Base-by-base conservation (phyloP, 2,329 filamentous ascomycete genomes). In the Lachnellula cervina region DNA sequence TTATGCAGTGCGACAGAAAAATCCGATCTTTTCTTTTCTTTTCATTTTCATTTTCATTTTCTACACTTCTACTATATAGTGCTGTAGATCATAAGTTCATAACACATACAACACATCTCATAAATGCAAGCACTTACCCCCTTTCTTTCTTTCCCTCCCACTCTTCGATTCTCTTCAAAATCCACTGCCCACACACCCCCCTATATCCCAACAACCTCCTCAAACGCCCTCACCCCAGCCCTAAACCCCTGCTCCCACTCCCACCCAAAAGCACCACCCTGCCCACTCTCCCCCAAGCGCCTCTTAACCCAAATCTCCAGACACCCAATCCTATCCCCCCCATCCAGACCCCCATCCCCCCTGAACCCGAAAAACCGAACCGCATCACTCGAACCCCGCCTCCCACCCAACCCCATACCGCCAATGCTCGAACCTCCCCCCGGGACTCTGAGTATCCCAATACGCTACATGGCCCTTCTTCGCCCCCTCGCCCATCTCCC, bases 281-380 rank as follows among this genome's bases (percentile, higher is more conserved):
- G 74, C 2, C 76, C 77, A 55, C 73, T 75, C 59, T 83, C 80
- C 34, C 73, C 62, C 42, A 84, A 67, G 35, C 81, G 74, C 68
- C 81, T 83, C 65, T 78, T 69, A 14, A 77, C 68, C 81, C 82
- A 84, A n/a, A 82, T 60, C 56, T 84, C 80, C 42, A 81, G 58
- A 66, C 76, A 78, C 7, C 81, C 81, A 67, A 84, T 80, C 63
- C 72, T 77, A 64, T 83, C 80, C 6, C 70, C 77, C 1, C 73
- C 74, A 4, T 55, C 58, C 4, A 23, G 42, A 9, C 25, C 49
- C 1, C 68, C 64, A 45, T 71, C 65, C 43, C 66, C 65, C 35
- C 73, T 70, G 59, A 72, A 72, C 2, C 71, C 69, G 57, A 80
- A 82, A 64, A 84, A 84, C 0, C 64, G 64, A 52, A 72, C 59